Conservation (phyloP, 805 yeast species). For the Candida insectalens region DNA sequence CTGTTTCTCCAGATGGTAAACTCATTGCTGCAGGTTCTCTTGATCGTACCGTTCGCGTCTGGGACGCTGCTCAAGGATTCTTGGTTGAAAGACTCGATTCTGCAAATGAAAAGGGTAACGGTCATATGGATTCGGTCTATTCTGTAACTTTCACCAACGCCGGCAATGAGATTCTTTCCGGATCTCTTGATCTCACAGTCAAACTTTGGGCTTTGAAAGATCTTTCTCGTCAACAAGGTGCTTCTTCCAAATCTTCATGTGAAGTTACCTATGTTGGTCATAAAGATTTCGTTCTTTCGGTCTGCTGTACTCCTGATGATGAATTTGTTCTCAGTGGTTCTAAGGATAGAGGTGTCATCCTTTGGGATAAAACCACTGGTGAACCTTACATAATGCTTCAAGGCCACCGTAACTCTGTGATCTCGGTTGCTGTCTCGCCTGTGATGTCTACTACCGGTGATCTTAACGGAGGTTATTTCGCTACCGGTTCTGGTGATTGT, state of each 20-base stretch:
- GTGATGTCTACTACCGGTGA: slow-evolving; percentile 40
- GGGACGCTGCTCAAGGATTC: slow-evolving; percentile 92
- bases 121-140: slow-evolving; percentile 94
- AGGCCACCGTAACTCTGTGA: slow-evolving; percentile 94
- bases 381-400: slow-evolving; percentile 91
- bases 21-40: slow-evolving; percentile 93
- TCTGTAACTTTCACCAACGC: slow-evolving; percentile 88
- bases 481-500: slow-evolving; percentile 96
- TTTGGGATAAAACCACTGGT: slow-evolving; percentile 92
- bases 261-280: slow-evolving; percentile 93
- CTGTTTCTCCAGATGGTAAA: slow-evolving; percentile 91
- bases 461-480: slow-evolving; percentile 75
- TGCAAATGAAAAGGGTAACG: slow-evolving; percentile 80
- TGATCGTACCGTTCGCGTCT: slow-evolving; percentile 90
- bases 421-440: slow-evolving; percentile 86
- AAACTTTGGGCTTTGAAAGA: slow-evolving; percentile 89
- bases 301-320: slow-evolving; percentile 88
- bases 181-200: slow-evolving; percentile 91
- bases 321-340: slow-evolving; percentile 90
- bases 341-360: slow-evolving; percentile 92
- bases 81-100: slow-evolving; percentile 87
- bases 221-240: slow-evolving; percentile 31
- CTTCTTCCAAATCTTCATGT: slow-evolving; percentile 45
- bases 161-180: slow-evolving; percentile 87
- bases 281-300: slow-evolving; percentile 90